Evolutionary conservation across 2,329 filamentous ascomycete species (phyloP), one percentile per base, ranked within the genome.

Genomic region (Curvularia verruculosa): DNA sequence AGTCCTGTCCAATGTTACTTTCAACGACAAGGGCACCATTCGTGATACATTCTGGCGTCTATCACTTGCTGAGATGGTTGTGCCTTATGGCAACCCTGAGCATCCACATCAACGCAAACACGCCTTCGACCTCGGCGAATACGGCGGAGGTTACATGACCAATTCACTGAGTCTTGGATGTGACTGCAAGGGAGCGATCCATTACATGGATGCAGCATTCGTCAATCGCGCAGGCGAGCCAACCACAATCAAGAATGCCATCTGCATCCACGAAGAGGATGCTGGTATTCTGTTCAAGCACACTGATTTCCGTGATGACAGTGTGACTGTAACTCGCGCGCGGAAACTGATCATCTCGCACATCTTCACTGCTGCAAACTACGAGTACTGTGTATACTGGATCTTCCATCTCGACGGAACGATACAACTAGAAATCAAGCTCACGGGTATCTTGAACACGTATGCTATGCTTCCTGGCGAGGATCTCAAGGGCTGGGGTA

Each of bases 221-320:
- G 89, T 93, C 39, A 92, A 92, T 57, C 84, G 87, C 13, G 85
- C 87, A 4, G 93, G 93, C 23, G 84, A 85, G n/a, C 82, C 90
- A 26, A 87, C 87, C 3, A 89, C 87, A 1, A 92, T 96, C 80
- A 94, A 96, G 82, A 96, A 96, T 71, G 93, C 93, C 36, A 89
- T 97, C 65, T 97, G 93, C 76, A 93, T 97, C 64, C 93, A 97
- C 77, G 93, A 97, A 75, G 93, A 97, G 79, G 93, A 97, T 64
- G 86, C 86, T 1, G 93, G 93, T 5, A 95, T 97, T 57, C 82
- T 96, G 0, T 96, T 96, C 85, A 97, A 97, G 80, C 91, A 96
- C 79, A 92, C 87, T 15, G 93, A 97, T 77, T 97, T 96, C 84
- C 86, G 93, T 36, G 93, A 97, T 71, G 89, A 95, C 41, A 94